Evolutionary conservation across 164 flowering plant species (phyloP), one percentile per base, ranked within the genome.

Genomic region (Warburgia ugandensis): DNA sequence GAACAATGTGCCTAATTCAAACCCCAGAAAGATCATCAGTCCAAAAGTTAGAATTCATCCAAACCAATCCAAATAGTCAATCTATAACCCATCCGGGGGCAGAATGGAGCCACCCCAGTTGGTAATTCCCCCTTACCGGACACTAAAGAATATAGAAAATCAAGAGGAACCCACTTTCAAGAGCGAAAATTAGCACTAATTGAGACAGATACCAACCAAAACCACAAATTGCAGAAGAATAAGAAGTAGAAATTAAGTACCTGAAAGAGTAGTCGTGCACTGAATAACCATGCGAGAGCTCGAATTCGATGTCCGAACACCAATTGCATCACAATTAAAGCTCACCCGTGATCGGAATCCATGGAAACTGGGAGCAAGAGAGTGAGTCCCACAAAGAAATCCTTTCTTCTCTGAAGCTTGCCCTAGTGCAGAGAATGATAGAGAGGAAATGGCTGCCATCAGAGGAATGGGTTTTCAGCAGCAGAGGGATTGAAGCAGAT

Each of bases 361-460:
- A 11, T 48, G 42, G 52, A 44, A 55, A 43, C 31, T 38, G 30
- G 59, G 46, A 43, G 56, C 28, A 30, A 58, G 42, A 5, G 46
- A 38, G 37, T 50, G 55, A 45, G 27, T 10, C 10, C 23, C 37
- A 21, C 57, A 51, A 17, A 41, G 22, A 4, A 53, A 23, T 25
- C 20, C 28, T 37, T 45, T 59, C 45, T 45, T 35, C 9, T 68
- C 66, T 28, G 63, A 49, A 31, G 54, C 60, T 56, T 63, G 62
- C 6, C 56, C 56, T 47, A 66, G 30, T 33, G 67, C 52, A 4
- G 73, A 13, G 47, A 68, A 63, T 2, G 66, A 60, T 17, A 66
- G 22, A 11, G 73, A 65, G 30, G 73, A 62, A 29, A 73, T 56
- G 3, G 71, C 48, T 30, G 73, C 77, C 77, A 73, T 73, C 30